A percentile compares a stretch with the other conserved stretches of the same genome.
These are phyloP conservation scores for Diaporthe ampelina DNA, from an alignment of 2,329 filamentous ascomycete genomes.

Conservation along the genomic window DNA sequence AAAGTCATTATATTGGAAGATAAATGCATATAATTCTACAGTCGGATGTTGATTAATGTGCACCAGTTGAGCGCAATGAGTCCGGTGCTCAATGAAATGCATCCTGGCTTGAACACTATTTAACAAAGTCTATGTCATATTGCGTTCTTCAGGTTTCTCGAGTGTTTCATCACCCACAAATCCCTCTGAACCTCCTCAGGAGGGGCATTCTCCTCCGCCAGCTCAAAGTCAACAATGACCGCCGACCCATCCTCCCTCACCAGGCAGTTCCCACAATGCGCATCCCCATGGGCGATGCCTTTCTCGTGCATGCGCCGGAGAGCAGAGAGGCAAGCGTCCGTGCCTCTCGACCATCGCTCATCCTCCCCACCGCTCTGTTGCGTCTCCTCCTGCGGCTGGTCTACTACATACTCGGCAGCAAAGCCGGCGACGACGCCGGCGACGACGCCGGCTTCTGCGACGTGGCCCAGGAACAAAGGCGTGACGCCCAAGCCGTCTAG, in stretches of 20 bases:
- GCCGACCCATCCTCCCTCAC: conserved; percentile 38
- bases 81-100: no score
- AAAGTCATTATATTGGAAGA: no score
- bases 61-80: no score
- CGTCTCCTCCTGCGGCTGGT: background rate
- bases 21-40: no score
- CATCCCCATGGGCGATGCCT: conserved; percentile 41
- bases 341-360: background rate
- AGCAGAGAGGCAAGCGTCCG: conserved; percentile 31
- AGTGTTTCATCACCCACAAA: conserved; percentile 39
- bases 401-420: conserved; percentile 37
- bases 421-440: conserved; percentile 39
- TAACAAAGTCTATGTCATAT: background rate
- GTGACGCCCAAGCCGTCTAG: conserved; percentile 31
- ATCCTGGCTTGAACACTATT: no score
- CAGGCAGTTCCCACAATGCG: conserved; percentile 43
- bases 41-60: no score
- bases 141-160: background rate
- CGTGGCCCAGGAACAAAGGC: conserved; percentile 40
- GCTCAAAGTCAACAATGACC: conserved; percentile 44
- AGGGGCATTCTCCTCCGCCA: conserved; percentile 30
- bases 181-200: conserved; percentile 37
- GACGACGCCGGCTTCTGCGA: conserved; percentile 17
- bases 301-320: conserved; percentile 40
- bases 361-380: background rate